Evolutionary conservation across 202 grass and related monocot species (phyloP).

Genomic region (Zizania palustris): DNA sequence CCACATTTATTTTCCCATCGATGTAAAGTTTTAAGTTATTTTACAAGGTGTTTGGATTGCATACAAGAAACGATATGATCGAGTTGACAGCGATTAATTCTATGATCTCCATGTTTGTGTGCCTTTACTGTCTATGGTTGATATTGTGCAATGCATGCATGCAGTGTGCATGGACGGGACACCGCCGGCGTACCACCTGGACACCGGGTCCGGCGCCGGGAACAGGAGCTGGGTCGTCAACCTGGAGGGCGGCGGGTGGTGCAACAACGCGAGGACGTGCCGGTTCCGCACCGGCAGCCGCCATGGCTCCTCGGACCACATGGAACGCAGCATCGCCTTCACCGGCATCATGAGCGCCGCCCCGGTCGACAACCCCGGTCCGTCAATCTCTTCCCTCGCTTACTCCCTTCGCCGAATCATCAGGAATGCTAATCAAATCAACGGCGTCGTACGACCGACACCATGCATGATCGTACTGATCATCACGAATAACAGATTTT

Average conservation of each 20-base stretch:
- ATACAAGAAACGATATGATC: too few relatives aligned
- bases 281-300: constrained; percentile 46
- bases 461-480: not conserved
- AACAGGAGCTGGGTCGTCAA: constrained; percentile 76
- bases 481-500: constrained; percentile 57
- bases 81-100: too few relatives aligned
- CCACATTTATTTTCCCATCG: too few relatives aligned
- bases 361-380: constrained; percentile 68
- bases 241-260: constrained; percentile 95
- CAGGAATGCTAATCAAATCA: not conserved
- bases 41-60: too few relatives aligned
- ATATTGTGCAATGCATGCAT: too few relatives aligned
- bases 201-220: constrained; percentile 62
- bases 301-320: constrained; percentile 73
- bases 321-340: constrained; percentile 73
- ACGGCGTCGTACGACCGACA: too few relatives aligned
- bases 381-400: not conserved
- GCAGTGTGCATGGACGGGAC: constrained; percentile 95
- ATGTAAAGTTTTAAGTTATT: too few relatives aligned
- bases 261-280: constrained; percentile 69
- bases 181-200: constrained; percentile 67
- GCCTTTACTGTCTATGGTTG: too few relatives aligned
- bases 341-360: constrained; percentile 70
- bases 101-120: too few relatives aligned
- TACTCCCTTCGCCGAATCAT: not conserved